Base-by-base conservation (phyloP, 768 basidiomycete genomes). In the Sporobolomyces roseus region DNA sequence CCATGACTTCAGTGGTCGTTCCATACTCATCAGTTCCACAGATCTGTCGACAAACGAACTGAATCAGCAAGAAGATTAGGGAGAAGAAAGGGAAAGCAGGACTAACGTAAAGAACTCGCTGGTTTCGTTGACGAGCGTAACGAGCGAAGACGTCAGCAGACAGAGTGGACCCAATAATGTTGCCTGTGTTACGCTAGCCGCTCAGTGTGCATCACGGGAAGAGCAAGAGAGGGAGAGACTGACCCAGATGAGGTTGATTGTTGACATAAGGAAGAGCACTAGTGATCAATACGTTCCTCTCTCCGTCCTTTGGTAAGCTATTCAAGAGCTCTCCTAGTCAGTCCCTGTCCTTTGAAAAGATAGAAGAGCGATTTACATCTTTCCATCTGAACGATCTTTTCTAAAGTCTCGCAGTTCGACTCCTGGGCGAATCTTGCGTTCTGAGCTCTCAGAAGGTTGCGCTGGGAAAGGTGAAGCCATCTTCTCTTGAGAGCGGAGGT, bases 11-110 rank as follows among this genome's bases (percentile, higher is more conserved):
- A 1, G 96, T 96, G 1, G 96, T 94, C 10, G 96, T 99, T n/a
- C 96, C 96, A 75, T 99, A 99, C 79, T 99, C 96, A 77, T 99
- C 96, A 6, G 96, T 98, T 32, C 96, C 96, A 79, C 96, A 99
- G 63, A 99, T 84, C 72, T 73, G 75, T 74, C 33, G 12, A 53
- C 10, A 12, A 4, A 27, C 21, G 55, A 14, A 2, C 14, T 27
- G 7, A 60, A 4, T 33, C 17, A 36, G 32, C n/a, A 35, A 17
- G 4, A 12, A 46, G 32, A 17, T 45, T 21, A 21, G 17, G 30
- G 30, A 46, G 14, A 8, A 25, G 19, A n/a, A 27, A 2, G 21
- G 41, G 38, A 41, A 41, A 25, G n/a, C n/a, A n/a, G n/a, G 64
- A 53, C 79, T 77, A 29, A 73, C 72, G 78, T 94, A 99, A 36